A percentile compares a stretch with the other conserved stretches of the same genome.
These are phyloP conservation scores for Thalassiosira livingstoniorum DNA, from an alignment of 352 stramenopile species.

Conservation along the genomic window DNA sequence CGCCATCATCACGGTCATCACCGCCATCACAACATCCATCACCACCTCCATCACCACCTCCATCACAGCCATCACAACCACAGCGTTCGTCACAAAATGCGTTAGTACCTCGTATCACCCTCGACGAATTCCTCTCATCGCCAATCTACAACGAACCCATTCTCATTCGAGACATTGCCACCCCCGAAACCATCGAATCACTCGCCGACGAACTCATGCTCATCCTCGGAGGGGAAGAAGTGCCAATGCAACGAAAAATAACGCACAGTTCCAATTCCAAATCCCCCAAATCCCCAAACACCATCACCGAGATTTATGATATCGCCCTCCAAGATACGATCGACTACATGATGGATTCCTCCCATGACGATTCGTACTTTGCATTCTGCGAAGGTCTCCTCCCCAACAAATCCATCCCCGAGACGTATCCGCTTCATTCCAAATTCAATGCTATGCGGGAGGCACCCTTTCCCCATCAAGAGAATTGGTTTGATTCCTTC, in stretches of 20 bases:
- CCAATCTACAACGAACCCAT: constrained; percentile 26
- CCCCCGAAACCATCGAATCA: constrained; percentile 27
- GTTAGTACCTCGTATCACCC: constrained; percentile 39
- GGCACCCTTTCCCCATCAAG: constrained; percentile 15
- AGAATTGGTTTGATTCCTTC: constrained; percentile 75
- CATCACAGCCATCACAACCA: too few relatives aligned
- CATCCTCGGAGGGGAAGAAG: constrained; percentile 17
- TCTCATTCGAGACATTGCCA: constrained; percentile 38
- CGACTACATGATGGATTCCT: constrained; percentile 58
- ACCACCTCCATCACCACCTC: too few relatives aligned
- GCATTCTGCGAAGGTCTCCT: constrained; percentile 66
- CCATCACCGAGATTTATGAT: constrained; percentile 42
- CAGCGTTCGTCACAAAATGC: too few relatives aligned
- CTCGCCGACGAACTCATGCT: constrained; percentile 37
- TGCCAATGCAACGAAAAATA: constrained; percentile 46
- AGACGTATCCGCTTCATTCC: background rate
- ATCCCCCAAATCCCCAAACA: background rate
- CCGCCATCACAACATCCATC: too few relatives aligned
- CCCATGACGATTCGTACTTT: constrained; percentile 54
- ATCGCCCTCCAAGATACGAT: constrained; percentile 43
- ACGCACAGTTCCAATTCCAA: constrained; percentile 5
- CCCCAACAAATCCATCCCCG: background rate
- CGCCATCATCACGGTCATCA: too few relatives aligned
- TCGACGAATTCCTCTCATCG: constrained; percentile 43
- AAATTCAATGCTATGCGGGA: constrained; percentile 36